phyloP scores from a whole-genome alignment of 495 filamentous ascomycete species.

The Annulohypoxylon moriforme region DNA sequence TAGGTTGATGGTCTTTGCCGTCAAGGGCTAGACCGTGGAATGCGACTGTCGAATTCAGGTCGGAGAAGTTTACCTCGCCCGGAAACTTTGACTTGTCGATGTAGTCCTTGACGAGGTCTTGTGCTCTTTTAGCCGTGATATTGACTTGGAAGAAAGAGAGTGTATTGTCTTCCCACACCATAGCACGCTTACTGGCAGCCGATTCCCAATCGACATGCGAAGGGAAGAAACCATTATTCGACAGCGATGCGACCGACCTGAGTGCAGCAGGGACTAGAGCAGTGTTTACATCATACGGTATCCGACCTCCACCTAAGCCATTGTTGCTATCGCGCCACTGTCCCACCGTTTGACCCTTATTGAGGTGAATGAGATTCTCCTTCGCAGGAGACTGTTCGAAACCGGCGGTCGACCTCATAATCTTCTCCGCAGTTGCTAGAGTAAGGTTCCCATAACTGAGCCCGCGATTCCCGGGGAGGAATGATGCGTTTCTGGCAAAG shows the following conservation, averaged over 20 bases:
- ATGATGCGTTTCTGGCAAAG: slow-evolving; percentile 59
- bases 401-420: slow-evolving; percentile 66
- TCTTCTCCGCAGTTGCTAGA: slow-evolving; percentile 64
- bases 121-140: slow-evolving; percentile 57
- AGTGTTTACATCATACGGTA: slow-evolving; percentile 75
- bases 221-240: slow-evolving; percentile 62
- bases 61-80: slow-evolving; percentile 55
- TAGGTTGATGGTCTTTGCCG: slow-evolving; percentile 60
- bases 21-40: slow-evolving; percentile 69
- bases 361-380: slow-evolving; percentile 68
- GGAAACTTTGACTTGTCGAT: slow-evolving; percentile 54
- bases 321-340: slow-evolving; percentile 72
- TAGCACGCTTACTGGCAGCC: slow-evolving; percentile 62
- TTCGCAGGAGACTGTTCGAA: slow-evolving; percentile 56
- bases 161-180: slow-evolving; percentile 72
- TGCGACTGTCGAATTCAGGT: slow-evolving; percentile 34
- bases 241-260: slow-evolving; percentile 65
- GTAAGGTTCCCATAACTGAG: slow-evolving; percentile 65
- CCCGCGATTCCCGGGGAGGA: slow-evolving; percentile 61
- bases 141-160: slow-evolving; percentile 68
- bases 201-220: slow-evolving; percentile 60
- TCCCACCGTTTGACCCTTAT: slow-evolving; percentile 66
- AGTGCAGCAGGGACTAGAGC: slow-evolving; percentile 71
- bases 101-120: slow-evolving; percentile 60
- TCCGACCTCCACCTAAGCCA: slow-evolving; percentile 70